Base-by-base conservation (phyloP, 768 basidiomycete species). In the Tremella mesenterica region DNA sequence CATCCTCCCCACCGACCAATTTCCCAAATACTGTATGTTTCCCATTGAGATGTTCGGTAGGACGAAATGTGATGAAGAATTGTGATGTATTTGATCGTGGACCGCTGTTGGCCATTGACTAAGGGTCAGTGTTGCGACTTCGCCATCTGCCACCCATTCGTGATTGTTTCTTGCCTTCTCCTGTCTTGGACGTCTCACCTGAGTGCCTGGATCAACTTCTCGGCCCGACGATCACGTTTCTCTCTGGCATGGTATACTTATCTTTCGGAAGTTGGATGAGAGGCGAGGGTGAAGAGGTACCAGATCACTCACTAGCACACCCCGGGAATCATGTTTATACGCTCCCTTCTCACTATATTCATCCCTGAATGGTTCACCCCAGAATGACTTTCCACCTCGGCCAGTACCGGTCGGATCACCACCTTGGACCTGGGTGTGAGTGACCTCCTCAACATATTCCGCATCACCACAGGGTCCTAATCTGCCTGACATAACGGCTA, bases 1-100 rank as follows among this genome's bases (percentile, higher is more conserved):
- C 83, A 26, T 92, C 88, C 69, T 93, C 88, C 18, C 93, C 95
- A 8, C 95, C 95, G 1, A 99, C 92, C 13, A 97, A 79, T 62
- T 93, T 92, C 2, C 95, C 95, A 66, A 97, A 99, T 1, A 97
- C 95, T 0, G 91, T 92, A 66, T 92, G 90, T 66, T 92, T 91
- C 55, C 83, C 85, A 73, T 97, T 87, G 20, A 99, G 81, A 71
- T 97, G 82, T 0, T 87, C 79, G 6, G 88, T 80, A 1, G 84
- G 75, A 48, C 79, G 81, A 78, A 96, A 97, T 0, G 93, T 91
- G 41, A 97, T 67, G 72, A 88, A 97, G 75, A 89, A 99, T 68
- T 96, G 93, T 2, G 89, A 89, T 13, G 88, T 89, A 50, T 99
- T 99, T 7, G 92, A 89, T 47, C 83, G 82, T 8, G 87, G 78